Percentiles rank a stretch among this genome's conserved stretches.
These are phyloP conservation scores for Hibiscus trionum DNA, from an alignment of 345 rosid species.

Conservation along the genomic window DNA sequence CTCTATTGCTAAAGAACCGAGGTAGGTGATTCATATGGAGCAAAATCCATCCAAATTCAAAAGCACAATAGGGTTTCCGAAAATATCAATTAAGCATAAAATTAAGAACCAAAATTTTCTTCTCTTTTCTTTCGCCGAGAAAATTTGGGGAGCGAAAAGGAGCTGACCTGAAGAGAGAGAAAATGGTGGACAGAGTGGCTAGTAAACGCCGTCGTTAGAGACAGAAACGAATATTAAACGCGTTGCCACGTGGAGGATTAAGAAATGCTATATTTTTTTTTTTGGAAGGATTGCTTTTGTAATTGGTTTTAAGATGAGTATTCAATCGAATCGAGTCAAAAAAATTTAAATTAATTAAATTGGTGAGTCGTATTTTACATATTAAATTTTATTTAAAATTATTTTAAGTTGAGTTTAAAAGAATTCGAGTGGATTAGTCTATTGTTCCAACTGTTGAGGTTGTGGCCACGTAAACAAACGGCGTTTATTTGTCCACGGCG, in stretches of 20 bases:
- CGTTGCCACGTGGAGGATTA: conserved; percentile 43
- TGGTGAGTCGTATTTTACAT: no score
- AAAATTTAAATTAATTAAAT: no score
- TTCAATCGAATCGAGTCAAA: no score
- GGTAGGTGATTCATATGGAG: conserved; percentile 47
- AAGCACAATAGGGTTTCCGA: not conserved
- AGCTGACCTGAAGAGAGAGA: conserved; percentile 4
- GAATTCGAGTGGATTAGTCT: no score
- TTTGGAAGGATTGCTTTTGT: no score
- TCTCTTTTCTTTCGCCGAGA: not conserved
- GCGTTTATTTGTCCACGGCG: not conserved
- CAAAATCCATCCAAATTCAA: conserved; percentile 39
- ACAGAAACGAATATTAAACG: conserved; percentile 27
- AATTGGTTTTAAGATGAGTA: no score
- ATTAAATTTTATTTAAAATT: no score
- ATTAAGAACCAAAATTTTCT: not conserved
- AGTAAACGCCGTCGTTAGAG: conserved; percentile 47
- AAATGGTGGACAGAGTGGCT: conserved; percentile 8
- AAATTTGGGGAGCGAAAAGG: not conserved
- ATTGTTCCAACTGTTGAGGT: no score
- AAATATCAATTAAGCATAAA: not conserved
- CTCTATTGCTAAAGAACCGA: conserved; percentile 38
- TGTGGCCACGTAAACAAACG: not conserved
- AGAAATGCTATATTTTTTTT: not conserved
- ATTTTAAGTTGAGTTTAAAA: no score